Conservation (phyloP, 441 rosid genomes). For the Mallotus repandus region DNA sequence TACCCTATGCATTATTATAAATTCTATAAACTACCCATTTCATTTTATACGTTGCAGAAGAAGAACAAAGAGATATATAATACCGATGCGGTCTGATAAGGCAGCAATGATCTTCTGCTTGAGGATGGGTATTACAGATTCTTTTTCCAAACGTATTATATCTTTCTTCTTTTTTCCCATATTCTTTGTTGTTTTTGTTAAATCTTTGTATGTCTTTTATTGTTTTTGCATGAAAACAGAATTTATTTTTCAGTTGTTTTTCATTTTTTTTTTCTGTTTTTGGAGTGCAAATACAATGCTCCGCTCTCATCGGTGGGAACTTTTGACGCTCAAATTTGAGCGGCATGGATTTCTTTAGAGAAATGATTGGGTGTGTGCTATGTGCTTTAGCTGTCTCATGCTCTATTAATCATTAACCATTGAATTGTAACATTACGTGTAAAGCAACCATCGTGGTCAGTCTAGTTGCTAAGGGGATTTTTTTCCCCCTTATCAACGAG, state of each 20-base stretch:
- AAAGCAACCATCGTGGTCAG: too few species aligned
- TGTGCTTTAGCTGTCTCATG: background rate
- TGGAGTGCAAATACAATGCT: background rate
- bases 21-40: too few species aligned
- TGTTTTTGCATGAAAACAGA: background rate
- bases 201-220: background rate
- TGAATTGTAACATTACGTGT: background rate
- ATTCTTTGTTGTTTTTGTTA: background rate
- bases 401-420: background rate
- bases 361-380: background rate
- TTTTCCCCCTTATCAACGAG: too few species aligned
- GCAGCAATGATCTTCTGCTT: slow-evolving; percentile 63
- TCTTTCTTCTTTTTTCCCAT: slow-evolving; percentile 45
- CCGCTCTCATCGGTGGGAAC: slow-evolving; percentile 20
- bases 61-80: background rate
- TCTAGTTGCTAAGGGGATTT: too few species aligned
- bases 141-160: slow-evolving; percentile 60
- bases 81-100: slow-evolving; percentile 58
- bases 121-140: slow-evolving; percentile 77
- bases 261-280: background rate
- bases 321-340: slow-evolving; percentile 5
- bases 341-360: background rate
- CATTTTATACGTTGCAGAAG: too few species aligned
- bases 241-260: background rate
- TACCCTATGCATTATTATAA: background rate